Evolutionary conservation across 176 grass and related monocot species (phyloP), one percentile per base, ranked within the genome.

Genomic region (Aegilops tauschii): DNA sequence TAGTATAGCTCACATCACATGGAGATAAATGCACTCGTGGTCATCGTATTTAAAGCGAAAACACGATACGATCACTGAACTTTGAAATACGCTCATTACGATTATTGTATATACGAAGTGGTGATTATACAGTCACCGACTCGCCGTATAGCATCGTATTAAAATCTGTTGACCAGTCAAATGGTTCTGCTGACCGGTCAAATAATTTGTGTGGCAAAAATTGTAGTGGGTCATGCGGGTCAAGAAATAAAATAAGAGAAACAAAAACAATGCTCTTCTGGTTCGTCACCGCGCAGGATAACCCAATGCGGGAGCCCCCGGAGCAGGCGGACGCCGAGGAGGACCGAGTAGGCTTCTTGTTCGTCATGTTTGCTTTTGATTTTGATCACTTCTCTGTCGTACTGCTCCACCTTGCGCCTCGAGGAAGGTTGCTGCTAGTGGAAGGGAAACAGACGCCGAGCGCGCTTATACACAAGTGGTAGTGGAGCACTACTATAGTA

Each of bases 291-390:
- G 50, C 17, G 70, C 65, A 83, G 66, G 83, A 35, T 12, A 44
- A 73, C 52, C 34, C 88, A 78, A 83, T 76, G 78, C 69, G 32
- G 37, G 77, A 91, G 59, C 50, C 69, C 9, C 29, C 12, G n/a
- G 80, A 78, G 20, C 56, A 11, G 20, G 83, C 61, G 13, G 84
- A 52, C 11, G 61, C 32, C 23, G 72, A 45, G 59, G 36, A 32
- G 10, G 80, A 20, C 42, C 23, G 4, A 58, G 39, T 16, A 45
- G 58, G 76, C 74, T 39, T 20, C 45, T 34, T 70, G 23, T 27
- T 83, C 80, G 5, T 50, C 89, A 91, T 87, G 29, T 67, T 8
- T 49, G 45, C 45, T 13, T 49, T 49, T 21, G 64, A 66, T 13
- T 49, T 49, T 21, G 64, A 66, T 80, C 31, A 25, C 17, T 67